Evolutionary conservation across 2,329 filamentous ascomycete species (phyloP), one percentile per base, ranked within the genome.

Genomic region (Aspergillus vadensis): DNA sequence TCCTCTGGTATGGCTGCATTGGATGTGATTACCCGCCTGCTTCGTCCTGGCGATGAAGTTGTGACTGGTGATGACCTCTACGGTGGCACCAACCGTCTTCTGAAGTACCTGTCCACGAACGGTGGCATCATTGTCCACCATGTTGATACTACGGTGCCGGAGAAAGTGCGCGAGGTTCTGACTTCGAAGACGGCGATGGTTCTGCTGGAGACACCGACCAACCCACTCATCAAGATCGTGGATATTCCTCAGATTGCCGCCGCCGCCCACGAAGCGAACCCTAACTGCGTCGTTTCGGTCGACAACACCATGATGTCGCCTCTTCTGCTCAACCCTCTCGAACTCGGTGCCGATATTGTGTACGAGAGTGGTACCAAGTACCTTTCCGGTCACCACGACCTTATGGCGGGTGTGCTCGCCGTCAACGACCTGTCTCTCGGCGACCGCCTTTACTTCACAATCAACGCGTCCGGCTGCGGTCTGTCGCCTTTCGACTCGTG

Each of bases 221-320:
- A 99, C 79, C 96, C 95, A 5, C 81, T 99, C 52, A 98, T 99
- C 83, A 99, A 99, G 81, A 93, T 99, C 68, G 92, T 96, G 70
- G 95, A 99, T 75, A 90, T 99, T 61, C 85, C 89, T 4, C 83
- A 87, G 21, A 96, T 99, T 68, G 87, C 95, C 14, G 82, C 84
- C 41, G 80, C 89, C 19, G 86, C 90, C 0, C 95, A 98, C 76
- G 86, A 88, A 39, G 86, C 85, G 53, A 97, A 95, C 76, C 82
- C 89, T 7, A 86, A 86, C 63, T 90, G 91, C 25, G 81, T 98
- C 43, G 92, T 99, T 15, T 88, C 93, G 2, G 95, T 98, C 25
- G 95, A 99, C 79, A 99, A 99, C 81, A 99, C 95, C 60, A 99
- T 99, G 95, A 88, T 99, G 67, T 97, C 93, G 2, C 95, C 95